A percentile compares a stretch with the other conserved stretches of the same genome.
These are phyloP conservation scores for Rasamsonia emersonii DNA, from an alignment of 2,329 filamentous ascomycete genomes.

Conservation along the genomic window DNA sequence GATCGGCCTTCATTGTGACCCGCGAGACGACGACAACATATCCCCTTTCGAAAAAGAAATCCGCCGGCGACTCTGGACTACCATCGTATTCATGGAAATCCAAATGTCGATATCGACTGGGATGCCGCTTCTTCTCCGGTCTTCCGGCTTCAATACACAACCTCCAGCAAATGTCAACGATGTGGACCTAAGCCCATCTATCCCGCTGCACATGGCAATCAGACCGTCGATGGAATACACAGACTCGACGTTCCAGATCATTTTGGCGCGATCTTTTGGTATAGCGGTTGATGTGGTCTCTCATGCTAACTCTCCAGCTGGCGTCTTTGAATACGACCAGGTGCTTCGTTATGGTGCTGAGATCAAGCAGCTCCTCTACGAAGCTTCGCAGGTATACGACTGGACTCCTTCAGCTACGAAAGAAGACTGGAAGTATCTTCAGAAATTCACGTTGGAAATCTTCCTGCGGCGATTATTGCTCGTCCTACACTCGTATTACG, in stretches of 20 bases:
- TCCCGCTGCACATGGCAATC: no score
- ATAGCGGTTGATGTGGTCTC: conserved; percentile 9
- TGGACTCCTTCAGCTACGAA: conserved; percentile 1
- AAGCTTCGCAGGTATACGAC: conserved; percentile 6
- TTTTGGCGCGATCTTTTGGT: conserved; percentile 5
- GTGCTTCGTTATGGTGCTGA: conserved; percentile 9
- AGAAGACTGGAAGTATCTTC: conserved; percentile 10
- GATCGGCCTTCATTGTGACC: conserved; percentile 43
- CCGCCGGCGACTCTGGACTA: conserved; percentile 49
- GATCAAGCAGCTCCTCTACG: conserved; percentile 8
- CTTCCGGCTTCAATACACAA: conserved; percentile 40
- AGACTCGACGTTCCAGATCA: conserved; percentile 16
- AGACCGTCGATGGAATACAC: conserved; percentile 19
- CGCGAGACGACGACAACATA: conserved; percentile 23
- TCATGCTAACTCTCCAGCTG: conserved; percentile 11
- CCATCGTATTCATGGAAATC: conserved; percentile 49
- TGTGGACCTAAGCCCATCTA: conserved; percentile 36
- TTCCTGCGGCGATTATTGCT: conserved; percentile 21
- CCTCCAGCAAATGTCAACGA: conserved; percentile 45
- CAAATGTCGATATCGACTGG: conserved; percentile 49
- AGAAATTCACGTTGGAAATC: conserved; percentile 15
- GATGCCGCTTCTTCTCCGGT: conserved; percentile 40
- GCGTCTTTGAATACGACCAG: conserved; percentile 8
- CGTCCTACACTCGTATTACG: conserved; percentile 18
- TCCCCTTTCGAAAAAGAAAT: conserved; percentile 35